Evolutionary conservation across 176 grass and related monocot species (phyloP).

Genomic region (Saccharum officinarum): DNA sequence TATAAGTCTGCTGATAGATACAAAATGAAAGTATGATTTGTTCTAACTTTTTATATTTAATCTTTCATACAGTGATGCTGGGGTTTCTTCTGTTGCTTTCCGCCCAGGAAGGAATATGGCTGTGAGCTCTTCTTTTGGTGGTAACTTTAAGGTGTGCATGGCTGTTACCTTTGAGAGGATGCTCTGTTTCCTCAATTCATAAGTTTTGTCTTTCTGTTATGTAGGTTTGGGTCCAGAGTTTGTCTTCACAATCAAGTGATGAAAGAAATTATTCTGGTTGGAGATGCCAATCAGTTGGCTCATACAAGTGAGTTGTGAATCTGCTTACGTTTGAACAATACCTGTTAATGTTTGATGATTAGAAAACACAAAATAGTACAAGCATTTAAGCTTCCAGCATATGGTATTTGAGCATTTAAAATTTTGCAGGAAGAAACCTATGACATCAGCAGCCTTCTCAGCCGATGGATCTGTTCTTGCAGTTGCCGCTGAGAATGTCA

Average conservation of each 20-base stretch:
- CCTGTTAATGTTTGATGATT: neutral
- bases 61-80: slow-evolving; percentile 65
- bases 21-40: neutral
- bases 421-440: slow-evolving; percentile 74
- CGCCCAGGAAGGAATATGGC: slow-evolving; percentile 74
- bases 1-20: slow-evolving; percentile 23
- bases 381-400: neutral
- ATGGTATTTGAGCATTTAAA: slow-evolving; percentile 28
- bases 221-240: slow-evolving; percentile 76
- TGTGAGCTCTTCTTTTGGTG: slow-evolving; percentile 78
- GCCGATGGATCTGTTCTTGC: slow-evolving; percentile 94
- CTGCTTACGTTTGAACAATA: slow-evolving; percentile 12
- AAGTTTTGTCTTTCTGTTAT: slow-evolving; percentile 16
- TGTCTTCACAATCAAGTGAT: slow-evolving; percentile 33
- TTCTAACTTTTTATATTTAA: slow-evolving; percentile 12
- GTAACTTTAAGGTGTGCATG: slow-evolving; percentile 81
- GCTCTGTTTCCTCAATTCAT: slow-evolving; percentile 28
- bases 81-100: slow-evolving; percentile 80
- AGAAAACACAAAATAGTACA: neutral
- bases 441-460: slow-evolving; percentile 85
- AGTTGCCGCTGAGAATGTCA: slow-evolving; percentile 73
- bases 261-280: slow-evolving; percentile 68
- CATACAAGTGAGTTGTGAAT: slow-evolving; percentile 80
- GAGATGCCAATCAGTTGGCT: slow-evolving; percentile 97
- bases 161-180: slow-evolving; percentile 25